Percentiles rank a stretch among this genome's conserved stretches.
Conservation (phyloP, 148 eudicot species). For the Agrostemma githago region DNA sequence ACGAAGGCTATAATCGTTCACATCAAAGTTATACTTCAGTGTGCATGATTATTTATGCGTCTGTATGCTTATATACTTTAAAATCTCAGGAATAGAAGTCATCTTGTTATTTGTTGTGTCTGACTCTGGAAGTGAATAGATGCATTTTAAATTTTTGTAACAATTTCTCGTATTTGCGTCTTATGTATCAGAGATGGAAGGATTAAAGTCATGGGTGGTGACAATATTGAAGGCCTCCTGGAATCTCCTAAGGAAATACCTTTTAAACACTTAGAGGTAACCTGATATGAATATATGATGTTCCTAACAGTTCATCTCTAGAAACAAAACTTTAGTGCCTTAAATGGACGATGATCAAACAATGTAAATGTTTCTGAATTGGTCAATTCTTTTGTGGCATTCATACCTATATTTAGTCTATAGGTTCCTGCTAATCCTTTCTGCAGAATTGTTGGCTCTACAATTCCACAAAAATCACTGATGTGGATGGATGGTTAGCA, state of each 20-base stretch:
- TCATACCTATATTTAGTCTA: background rate
- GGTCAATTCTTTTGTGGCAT: background rate
- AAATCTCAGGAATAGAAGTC: background rate
- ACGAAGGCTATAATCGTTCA: background rate
- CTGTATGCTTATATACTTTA: background rate
- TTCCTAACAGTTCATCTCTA: background rate
- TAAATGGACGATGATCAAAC: background rate
- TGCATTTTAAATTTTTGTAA: background rate
- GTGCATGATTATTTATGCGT: background rate
- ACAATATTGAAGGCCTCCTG: conserved; percentile 85
- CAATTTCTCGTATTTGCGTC: conserved; percentile 8
- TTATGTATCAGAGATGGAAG: conserved; percentile 74
- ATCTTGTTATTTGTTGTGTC: background rate
- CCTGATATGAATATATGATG: background rate
- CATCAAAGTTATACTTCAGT: background rate
- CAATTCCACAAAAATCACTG: background rate
- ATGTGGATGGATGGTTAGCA: background rate
- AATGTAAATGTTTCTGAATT: background rate
- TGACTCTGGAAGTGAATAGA: background rate
- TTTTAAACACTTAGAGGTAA: conserved; percentile 81
- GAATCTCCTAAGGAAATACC: conserved; percentile 64
- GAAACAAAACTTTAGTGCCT: background rate
- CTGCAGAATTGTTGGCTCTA: background rate
- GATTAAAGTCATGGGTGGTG: conserved; percentile 84
- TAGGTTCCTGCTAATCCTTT: conserved; percentile 9